Conservation (phyloP, 73 alveolate genomes). For the Tetrahymena elliotti region DNA sequence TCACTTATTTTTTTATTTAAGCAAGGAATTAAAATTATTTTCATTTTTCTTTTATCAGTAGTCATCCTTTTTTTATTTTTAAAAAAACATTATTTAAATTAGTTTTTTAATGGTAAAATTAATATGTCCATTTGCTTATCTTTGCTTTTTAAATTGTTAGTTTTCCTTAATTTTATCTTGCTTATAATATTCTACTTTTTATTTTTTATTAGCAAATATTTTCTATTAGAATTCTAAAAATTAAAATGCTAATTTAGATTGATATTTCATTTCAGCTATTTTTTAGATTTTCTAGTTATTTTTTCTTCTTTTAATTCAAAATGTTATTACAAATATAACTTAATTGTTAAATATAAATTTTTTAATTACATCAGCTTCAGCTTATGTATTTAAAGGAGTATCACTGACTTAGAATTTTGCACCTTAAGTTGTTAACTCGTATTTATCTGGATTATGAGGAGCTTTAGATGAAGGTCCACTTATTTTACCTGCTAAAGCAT, state of each 20-base stretch:
- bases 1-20: background rate
- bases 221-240: too few relatives aligned
- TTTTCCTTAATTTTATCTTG: background rate
- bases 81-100: background rate
- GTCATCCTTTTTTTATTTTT: background rate
- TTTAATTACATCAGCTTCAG: background rate
- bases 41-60: background rate
- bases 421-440: slow-evolving; percentile 32
- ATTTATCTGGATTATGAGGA: slow-evolving; percentile 43
- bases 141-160: too few relatives aligned
- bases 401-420: slow-evolving; percentile 33
- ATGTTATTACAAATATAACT: too few relatives aligned
- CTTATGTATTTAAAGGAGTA: slow-evolving; percentile 45
- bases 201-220: background rate
- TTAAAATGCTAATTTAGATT: background rate
- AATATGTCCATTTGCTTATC: too few relatives aligned
- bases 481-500: slow-evolving; percentile 30
- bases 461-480: slow-evolving; percentile 21
- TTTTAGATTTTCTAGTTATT: too few relatives aligned
- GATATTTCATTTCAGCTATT: too few relatives aligned
- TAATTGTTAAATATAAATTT: too few relatives aligned
- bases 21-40: background rate
- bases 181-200: background rate
- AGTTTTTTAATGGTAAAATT: background rate
- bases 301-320: too few relatives aligned